phyloP scores from a whole-genome alignment of 208 protist genomes.

The Trypanosoma boissoni region DNA sequence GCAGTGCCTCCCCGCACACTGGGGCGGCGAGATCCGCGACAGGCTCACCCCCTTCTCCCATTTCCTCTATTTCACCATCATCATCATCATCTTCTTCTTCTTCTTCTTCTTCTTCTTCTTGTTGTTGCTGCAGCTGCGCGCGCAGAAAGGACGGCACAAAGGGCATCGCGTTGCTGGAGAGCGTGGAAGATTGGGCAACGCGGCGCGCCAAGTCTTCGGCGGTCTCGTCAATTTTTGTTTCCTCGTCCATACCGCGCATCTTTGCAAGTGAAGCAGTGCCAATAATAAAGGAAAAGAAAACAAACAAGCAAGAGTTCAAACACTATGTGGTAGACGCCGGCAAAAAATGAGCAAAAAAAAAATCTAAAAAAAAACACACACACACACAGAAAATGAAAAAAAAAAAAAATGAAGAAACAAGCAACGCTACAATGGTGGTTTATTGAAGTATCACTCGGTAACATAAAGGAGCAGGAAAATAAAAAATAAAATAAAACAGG shows the following conservation, averaged over 20 bases:
- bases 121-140: not conserved
- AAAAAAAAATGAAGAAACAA: constrained; percentile 15
- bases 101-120: constrained; percentile 2
- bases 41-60: too few species aligned
- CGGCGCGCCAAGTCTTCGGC: constrained; percentile 12
- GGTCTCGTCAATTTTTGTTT: not conserved
- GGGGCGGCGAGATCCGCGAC: too few species aligned
- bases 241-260: not conserved
- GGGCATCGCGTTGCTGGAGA: constrained; percentile 50
- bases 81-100: not conserved
- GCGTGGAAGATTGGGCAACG: constrained; percentile 24
- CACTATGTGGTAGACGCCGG: too few species aligned
- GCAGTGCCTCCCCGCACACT: not conserved
- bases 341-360: too few species aligned
- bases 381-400: constrained; percentile 14
- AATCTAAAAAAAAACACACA: not conserved
- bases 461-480: not conserved
- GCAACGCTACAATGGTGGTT: constrained; percentile 16
- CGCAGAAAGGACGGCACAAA: constrained; percentile 64
- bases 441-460: constrained; percentile 2
- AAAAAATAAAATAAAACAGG: constrained; percentile 11
- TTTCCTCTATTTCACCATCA: too few species aligned
- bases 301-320: too few species aligned
- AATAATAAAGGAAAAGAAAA: too few species aligned
- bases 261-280: too few species aligned